These are phyloP conservation scores for Cryptococcus sp. DNA, from an alignment of 1,284 basidiomycete species.

Conservation along the genomic window DNA sequence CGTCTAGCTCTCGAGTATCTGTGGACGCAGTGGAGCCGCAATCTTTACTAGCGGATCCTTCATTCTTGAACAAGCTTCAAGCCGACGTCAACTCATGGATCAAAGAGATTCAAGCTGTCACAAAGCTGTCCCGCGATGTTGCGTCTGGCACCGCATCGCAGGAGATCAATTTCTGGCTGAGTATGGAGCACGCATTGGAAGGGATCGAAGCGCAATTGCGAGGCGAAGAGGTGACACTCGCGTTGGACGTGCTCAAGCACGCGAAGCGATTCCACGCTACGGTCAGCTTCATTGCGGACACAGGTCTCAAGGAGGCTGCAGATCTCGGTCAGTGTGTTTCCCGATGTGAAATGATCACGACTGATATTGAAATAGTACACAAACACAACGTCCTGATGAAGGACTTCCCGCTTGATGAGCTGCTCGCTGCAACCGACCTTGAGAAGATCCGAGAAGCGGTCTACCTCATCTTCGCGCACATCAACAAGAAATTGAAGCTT, in stretches of 20 bases:
- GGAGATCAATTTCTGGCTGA: slow-evolving; percentile 98
- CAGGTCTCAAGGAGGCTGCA: slow-evolving; percentile 88
- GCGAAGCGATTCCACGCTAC: slow-evolving; percentile 97
- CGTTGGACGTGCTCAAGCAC: slow-evolving; percentile 91
- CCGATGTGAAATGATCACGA: not conserved
- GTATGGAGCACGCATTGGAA: slow-evolving; percentile 89
- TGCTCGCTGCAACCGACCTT: slow-evolving; percentile 92
- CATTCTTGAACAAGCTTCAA: slow-evolving; percentile 92
- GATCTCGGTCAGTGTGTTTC: slow-evolving; percentile 67
- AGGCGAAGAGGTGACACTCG: slow-evolving; percentile 89
- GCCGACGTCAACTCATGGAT: slow-evolving; percentile 97
- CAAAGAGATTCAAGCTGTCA: slow-evolving; percentile 95
- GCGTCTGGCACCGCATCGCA: slow-evolving; percentile 93
- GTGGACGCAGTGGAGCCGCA: slow-evolving; percentile 52
- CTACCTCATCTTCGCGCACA: slow-evolving; percentile 83
- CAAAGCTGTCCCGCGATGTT: slow-evolving; percentile 91
- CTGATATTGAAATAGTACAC: slow-evolving; percentile 63
- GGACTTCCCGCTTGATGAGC: slow-evolving; percentile 95
- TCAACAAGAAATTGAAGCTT: slow-evolving; percentile 92
- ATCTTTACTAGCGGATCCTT: slow-evolving; percentile 70
- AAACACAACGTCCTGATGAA: slow-evolving; percentile 99
- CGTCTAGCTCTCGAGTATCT: slow-evolving; percentile 42
- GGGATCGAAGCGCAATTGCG: slow-evolving; percentile 88
- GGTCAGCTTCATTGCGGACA: slow-evolving; percentile 96
- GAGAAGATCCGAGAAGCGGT: slow-evolving; percentile 91